Base-by-base conservation (phyloP, 192 early-diverging fungal genomes). In the Coemansia sp. region DNA sequence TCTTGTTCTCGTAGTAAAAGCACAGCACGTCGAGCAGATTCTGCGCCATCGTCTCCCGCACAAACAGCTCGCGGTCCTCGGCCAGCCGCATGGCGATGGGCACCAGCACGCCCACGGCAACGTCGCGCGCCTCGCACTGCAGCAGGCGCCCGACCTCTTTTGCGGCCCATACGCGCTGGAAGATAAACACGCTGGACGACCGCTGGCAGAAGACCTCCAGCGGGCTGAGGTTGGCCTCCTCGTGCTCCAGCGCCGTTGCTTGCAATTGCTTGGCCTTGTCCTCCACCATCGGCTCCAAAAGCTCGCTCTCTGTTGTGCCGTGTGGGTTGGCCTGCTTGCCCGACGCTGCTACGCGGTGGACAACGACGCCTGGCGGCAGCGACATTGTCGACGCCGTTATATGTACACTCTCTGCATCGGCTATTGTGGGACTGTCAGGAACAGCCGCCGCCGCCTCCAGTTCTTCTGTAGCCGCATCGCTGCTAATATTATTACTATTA, bases 131-230 rank as follows among this genome's bases (percentile, higher is more conserved):
- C 61, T 74, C 75, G 40, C 45, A 20, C 3, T 15, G 22, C 6
- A 83, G 63, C 37, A 78, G 64, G 27, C 67, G 45, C 10, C 72
- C 74, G 8, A 71, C 75, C 41, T 78, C 75, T 43, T 78, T 78
- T 18, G 80, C 76, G 16, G 80, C 74, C 80, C 80, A 83, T 22
- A 83, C 80, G 30, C 83, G 78, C 67, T 80, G 78, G 43, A 77
- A 84, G 43, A 80, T 76, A 52, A 72, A 77, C 39, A 76, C 67
- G 67, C 78, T 81, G 5, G 63, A 22, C 18, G 83, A 38, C 38
- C 83, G 71, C 59, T 73, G 67, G 63, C 71, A 77, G 15, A 84
- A 73, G 4, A 76, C 62, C 53, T 84, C 78, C 13, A 84, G 41
- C 6, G 72, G 62, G 24, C 62, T 75, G 68, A 84, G 75, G 43